Evolutionary conservation across 164 flowering plant genomes (phyloP).

Genomic region (Vitis rotundifolia): DNA sequence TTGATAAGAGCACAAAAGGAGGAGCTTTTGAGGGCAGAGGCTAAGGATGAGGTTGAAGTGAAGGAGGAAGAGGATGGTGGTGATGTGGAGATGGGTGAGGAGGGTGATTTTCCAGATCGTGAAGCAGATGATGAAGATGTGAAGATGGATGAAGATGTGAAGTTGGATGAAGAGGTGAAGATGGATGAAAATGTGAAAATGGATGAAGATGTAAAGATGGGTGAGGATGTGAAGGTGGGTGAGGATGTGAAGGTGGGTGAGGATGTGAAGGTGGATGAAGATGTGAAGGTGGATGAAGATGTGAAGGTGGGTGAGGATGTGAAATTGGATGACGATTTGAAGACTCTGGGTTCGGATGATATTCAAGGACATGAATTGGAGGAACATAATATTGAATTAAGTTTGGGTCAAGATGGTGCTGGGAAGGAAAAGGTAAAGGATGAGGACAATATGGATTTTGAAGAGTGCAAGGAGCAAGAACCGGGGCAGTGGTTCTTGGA

Average conservation of each 20-base stretch:
- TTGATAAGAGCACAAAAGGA: slow-evolving; percentile 62
- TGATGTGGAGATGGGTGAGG: slow-evolving; percentile 22
- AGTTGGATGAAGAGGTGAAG: neutral
- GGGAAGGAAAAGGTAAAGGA: slow-evolving; percentile 5
- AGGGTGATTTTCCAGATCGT: slow-evolving; percentile 1
- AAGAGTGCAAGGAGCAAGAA: slow-evolving; percentile 37
- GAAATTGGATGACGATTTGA: slow-evolving; percentile 16
- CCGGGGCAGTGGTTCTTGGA: slow-evolving; percentile 39
- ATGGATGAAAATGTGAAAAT: slow-evolving; percentile 9
- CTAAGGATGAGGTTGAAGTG: slow-evolving; percentile 13
- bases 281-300: neutral
- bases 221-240: slow-evolving; percentile 11
- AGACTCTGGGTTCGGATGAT: slow-evolving; percentile 13
- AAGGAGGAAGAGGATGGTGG: slow-evolving; percentile 15
- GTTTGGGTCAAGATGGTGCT: slow-evolving; percentile 29
- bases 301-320: slow-evolving; percentile 14
- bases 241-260: slow-evolving; percentile 13
- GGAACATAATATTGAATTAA: slow-evolving; percentile 37
- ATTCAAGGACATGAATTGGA: slow-evolving; percentile 24
- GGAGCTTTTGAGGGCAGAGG: slow-evolving; percentile 37
- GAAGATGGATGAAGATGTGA: slow-evolving; percentile 10
- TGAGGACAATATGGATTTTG: slow-evolving; percentile 47
- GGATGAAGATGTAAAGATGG: slow-evolving; percentile 5
- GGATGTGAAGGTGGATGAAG: slow-evolving; percentile 5
- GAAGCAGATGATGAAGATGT: slow-evolving; percentile 19